Evolutionary conservation across 768 basidiomycete genomes (phyloP).

Genomic region (Pisolithus microcarpus): DNA sequence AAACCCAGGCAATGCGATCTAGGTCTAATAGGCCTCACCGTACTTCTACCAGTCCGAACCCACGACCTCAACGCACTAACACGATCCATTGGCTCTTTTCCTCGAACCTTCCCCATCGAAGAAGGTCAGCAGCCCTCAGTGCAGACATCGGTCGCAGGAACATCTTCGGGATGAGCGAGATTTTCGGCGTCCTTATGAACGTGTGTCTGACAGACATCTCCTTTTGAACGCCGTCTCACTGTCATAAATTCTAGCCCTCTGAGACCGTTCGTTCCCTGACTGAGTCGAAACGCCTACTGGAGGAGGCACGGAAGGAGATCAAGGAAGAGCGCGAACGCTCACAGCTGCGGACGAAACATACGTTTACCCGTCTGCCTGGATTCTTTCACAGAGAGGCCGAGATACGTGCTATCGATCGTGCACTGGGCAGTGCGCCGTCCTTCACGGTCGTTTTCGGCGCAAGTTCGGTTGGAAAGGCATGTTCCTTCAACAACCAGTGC

Average conservation of each 20-base stretch:
- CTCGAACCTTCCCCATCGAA: slow-evolving; percentile 59
- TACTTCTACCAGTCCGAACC: slow-evolving; percentile 16
- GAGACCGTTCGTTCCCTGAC: slow-evolving; percentile 74
- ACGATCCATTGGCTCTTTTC: slow-evolving; percentile 71
- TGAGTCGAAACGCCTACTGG: slow-evolving; percentile 67
- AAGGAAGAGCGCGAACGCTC: slow-evolving; percentile 58
- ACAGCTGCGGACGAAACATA: slow-evolving; percentile 65
- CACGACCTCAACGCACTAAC: slow-evolving; percentile 27
- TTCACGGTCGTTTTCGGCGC: slow-evolving; percentile 80
- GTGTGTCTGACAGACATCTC: slow-evolving; percentile 35
- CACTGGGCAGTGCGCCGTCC: slow-evolving; percentile 60
- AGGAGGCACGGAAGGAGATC: slow-evolving; percentile 73
- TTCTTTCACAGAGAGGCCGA: slow-evolving; percentile 69
- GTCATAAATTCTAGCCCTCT: slow-evolving; percentile 46
- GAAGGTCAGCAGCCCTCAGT: slow-evolving; percentile 53
- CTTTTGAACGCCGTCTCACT: slow-evolving; percentile 5
- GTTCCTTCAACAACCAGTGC: slow-evolving; percentile 1
- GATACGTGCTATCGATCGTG: slow-evolving; percentile 55
- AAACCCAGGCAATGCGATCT: slow-evolving; percentile 18
- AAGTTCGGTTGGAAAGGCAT: slow-evolving; percentile 74
- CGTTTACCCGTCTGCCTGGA: slow-evolving; percentile 68
- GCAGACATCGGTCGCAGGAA: slow-evolving; percentile 58
- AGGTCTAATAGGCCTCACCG: slow-evolving; percentile 20
- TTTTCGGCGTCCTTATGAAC: slow-evolving; percentile 67
- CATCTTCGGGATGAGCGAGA: slow-evolving; percentile 76